A percentile compares a stretch with the other conserved stretches of the same genome.
phyloP scores from a whole-genome alignment of 441 rosid genomes.

The Pelargonium cotyledonis region DNA sequence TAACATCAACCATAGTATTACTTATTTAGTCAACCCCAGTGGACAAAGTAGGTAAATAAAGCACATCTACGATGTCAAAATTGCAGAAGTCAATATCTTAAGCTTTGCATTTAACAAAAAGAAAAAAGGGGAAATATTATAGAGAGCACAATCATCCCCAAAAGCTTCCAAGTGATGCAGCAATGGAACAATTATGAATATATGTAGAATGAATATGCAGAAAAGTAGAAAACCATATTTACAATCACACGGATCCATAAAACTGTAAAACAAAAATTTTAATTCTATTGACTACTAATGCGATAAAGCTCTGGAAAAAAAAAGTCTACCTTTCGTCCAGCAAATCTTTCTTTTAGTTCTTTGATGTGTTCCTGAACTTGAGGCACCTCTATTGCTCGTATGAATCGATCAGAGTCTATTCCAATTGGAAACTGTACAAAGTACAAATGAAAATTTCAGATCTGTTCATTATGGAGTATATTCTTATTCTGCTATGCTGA shows the following conservation, averaged over 20 bases:
- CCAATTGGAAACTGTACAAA: conserved; percentile 86
- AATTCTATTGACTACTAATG: neutral
- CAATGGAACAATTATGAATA: too few species aligned
- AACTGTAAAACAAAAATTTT: neutral
- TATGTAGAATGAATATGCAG: too few species aligned
- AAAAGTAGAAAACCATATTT: too few species aligned
- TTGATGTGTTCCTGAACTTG: conserved; percentile 66
- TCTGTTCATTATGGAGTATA: conserved; percentile 11
- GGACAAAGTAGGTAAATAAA: neutral
- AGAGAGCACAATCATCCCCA: too few species aligned
- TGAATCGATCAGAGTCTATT: conserved; percentile 86
- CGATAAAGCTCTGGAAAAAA: neutral
- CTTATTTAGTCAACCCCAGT: neutral
- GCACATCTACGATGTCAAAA: neutral
- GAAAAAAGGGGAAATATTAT: neutral
- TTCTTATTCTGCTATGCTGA: conserved; percentile 12
- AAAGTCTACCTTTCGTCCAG: conserved; percentile 51
- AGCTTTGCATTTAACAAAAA: neutral
- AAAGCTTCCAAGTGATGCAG: too few species aligned
- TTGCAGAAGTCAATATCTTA: neutral
- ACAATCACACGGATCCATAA: neutral
- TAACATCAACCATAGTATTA: conserved; percentile 1
- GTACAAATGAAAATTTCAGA: neutral
- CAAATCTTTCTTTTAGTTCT: conserved; percentile 83
- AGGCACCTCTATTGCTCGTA: conserved; percentile 59